Evolutionary conservation across 2,329 filamentous ascomycete genomes (phyloP).

Genomic region (Sporothrix mexicana): DNA sequence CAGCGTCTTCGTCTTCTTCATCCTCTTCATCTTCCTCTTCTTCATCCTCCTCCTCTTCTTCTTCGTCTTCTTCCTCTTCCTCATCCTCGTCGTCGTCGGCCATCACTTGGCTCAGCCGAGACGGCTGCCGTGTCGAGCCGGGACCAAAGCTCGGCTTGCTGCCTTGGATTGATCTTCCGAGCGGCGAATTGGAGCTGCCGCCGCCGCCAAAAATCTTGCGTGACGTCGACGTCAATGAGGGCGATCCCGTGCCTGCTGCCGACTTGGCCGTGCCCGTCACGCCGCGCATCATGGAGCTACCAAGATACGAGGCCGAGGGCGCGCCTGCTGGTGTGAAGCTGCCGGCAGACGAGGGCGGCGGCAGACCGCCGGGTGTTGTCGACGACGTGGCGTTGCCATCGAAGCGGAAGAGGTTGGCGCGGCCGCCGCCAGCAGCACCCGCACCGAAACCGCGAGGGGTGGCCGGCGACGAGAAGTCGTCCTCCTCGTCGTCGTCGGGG

Average conservation of each 20-base stretch:
- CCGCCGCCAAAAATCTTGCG: conserved; percentile 33
- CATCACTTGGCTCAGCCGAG: conserved; percentile 57
- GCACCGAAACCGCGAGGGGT: conserved; percentile 32
- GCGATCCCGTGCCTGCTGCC: not conserved
- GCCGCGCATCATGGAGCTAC: conserved; percentile 59
- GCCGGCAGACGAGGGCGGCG: conserved; percentile 58
- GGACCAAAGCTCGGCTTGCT: conserved; percentile 25
- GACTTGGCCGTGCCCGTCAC: conserved; percentile 36
- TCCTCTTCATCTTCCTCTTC: conserved; percentile 38
- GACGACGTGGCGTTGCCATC: conserved; percentile 52
- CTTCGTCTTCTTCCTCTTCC: conserved; percentile 48
- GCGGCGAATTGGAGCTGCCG: conserved; percentile 47
- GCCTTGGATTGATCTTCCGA: conserved; percentile 55
- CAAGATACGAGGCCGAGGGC: conserved; percentile 60
- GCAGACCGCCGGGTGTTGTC: conserved; percentile 59
- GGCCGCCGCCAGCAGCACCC: not conserved
- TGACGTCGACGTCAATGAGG: conserved; percentile 24
- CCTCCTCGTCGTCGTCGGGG: conserved; percentile 38
- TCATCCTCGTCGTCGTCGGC: conserved; percentile 48
- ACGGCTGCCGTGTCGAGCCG: conserved; percentile 49
- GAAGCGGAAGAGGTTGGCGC: conserved; percentile 47
- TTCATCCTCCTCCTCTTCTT: conserved; percentile 42
- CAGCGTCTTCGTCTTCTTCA: conserved; percentile 29
- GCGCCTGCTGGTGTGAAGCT: conserved; percentile 64
- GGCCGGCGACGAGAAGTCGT: conserved; percentile 34